Percentiles rank a stretch among this genome's conserved stretches.
These are phyloP conservation scores for Rhodotorula paludigena DNA, from an alignment of 768 basidiomycete species.

Conservation along the genomic window DNA sequence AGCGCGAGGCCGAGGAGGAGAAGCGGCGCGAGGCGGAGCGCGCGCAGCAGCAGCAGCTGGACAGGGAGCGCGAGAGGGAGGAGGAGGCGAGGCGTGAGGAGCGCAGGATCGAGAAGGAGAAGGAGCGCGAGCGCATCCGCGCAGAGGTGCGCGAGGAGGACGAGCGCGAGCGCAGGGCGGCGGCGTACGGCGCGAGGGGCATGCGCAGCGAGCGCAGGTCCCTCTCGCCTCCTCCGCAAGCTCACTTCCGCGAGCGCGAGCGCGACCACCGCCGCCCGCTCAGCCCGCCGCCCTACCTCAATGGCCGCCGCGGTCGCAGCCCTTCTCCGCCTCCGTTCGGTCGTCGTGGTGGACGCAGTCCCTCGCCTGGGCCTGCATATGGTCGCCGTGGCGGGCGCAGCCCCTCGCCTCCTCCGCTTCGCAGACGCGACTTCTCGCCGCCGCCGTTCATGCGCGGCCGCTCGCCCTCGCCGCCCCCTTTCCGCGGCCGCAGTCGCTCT, in stretches of 20 bases:
- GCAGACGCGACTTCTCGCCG: not conserved
- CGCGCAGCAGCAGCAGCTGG: not conserved
- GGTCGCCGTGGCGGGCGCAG: not conserved
- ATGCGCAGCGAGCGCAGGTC: too few species aligned
- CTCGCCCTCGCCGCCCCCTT: not conserved
- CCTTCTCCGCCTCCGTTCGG: not conserved
- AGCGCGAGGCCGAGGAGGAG: not conserved
- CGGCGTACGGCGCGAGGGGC: not conserved
- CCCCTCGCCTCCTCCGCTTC: not conserved
- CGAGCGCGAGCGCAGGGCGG: not conserved
- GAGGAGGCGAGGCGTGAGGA: not conserved
- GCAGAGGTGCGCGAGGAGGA: not conserved
- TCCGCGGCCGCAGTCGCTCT: not conserved
- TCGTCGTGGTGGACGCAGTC: not conserved
- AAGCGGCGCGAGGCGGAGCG: not conserved
- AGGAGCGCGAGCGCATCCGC: not conserved
- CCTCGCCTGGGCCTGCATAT: not conserved
- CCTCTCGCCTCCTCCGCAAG: not conserved
- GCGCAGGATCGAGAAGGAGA: not conserved
- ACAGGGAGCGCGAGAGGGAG: not conserved
- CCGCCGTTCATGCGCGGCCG: not conserved
- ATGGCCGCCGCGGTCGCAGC: not conserved
- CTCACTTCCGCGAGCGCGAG: conserved; percentile 4
- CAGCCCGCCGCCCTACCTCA: not conserved
- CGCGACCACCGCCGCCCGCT: not conserved